These are phyloP conservation scores for Yarrowia deformans DNA, from an alignment of 805 yeast genomes.

Conservation along the genomic window DNA sequence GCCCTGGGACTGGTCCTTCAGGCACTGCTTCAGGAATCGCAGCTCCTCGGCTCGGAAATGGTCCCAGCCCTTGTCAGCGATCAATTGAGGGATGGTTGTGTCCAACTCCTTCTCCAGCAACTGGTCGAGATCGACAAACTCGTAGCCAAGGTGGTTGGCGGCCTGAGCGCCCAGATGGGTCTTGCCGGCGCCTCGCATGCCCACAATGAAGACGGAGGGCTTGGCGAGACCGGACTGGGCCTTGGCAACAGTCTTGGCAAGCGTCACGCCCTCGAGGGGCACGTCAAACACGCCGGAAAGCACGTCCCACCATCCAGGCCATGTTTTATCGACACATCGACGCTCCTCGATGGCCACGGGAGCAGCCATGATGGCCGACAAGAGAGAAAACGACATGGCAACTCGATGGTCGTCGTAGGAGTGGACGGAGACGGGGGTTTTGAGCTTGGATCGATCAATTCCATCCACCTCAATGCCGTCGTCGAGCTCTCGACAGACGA, in stretches of 20 bases:
- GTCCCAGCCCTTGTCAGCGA: slow-evolving; percentile 86
- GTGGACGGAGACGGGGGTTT: slow-evolving; percentile 70
- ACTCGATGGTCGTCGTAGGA: slow-evolving; percentile 97
- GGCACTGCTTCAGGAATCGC: slow-evolving; percentile 59
- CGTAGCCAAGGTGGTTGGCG: slow-evolving; percentile 65
- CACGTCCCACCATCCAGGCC: slow-evolving; percentile 99
- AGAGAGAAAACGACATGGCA: slow-evolving; percentile 93
- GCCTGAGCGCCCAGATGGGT: slow-evolving; percentile 84
- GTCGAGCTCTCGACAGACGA: slow-evolving; percentile 78
- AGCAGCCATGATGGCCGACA: slow-evolving; percentile 72
- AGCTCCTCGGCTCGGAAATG: slow-evolving; percentile 76
- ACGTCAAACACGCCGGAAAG: slow-evolving; percentile 73
- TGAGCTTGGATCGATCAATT: slow-evolving; percentile 54
- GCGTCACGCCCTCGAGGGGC: slow-evolving; percentile 63
- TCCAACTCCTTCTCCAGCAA: slow-evolving; percentile 65
- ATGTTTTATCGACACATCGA: slow-evolving; percentile 93
- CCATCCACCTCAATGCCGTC: slow-evolving; percentile 94
- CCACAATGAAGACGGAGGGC: slow-evolving; percentile 78
- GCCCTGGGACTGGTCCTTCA: slow-evolving; percentile 60
- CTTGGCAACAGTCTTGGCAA: slow-evolving; percentile 46
- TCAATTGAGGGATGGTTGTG: slow-evolving; percentile 52
- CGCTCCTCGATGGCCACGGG: slow-evolving; percentile 83
- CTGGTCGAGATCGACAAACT: slow-evolving; percentile 76
- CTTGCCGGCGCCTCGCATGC: slow-evolving; percentile 99
- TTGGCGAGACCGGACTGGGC: slow-evolving; percentile 42